Evolutionary conservation across 2,329 filamentous ascomycete genomes (phyloP).

Genomic region (Arthrobotrys conoides): DNA sequence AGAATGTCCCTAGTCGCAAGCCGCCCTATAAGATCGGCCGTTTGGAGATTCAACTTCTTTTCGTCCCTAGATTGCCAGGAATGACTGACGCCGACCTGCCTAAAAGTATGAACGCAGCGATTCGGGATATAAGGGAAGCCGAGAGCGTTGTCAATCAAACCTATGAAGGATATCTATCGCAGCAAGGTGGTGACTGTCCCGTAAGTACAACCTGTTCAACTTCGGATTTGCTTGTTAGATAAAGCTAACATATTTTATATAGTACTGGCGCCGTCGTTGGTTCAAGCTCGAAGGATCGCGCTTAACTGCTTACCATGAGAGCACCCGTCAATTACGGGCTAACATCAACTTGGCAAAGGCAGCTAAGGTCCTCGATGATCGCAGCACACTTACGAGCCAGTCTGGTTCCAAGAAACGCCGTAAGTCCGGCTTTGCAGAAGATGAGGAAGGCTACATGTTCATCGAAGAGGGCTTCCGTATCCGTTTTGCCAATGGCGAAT

Average conservation of each 20-base stretch:
- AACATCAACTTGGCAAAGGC: constrained; percentile 97
- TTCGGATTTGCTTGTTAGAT: not conserved
- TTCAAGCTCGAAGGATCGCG: constrained; percentile 94
- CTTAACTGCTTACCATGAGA: constrained; percentile 95
- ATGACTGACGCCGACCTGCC: constrained; percentile 93
- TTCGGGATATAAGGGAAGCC: constrained; percentile 91
- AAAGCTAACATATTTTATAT: constrained; percentile 67
- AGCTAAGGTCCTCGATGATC: constrained; percentile 92
- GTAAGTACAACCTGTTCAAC: constrained; percentile 74
- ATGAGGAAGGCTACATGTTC: constrained; percentile 99
- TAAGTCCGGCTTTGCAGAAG: constrained; percentile 95
- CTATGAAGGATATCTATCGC: constrained; percentile 91
- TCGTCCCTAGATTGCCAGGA: constrained; percentile 91
- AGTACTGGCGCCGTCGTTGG: constrained; percentile 98
- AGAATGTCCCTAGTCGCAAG: constrained; percentile 79
- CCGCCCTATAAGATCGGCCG: constrained; percentile 98
- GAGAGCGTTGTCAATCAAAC: constrained; percentile 82
- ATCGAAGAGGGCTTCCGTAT: constrained; percentile 99
- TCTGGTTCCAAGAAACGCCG: constrained; percentile 82
- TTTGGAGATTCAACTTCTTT: constrained; percentile 91
- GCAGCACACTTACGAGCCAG: constrained; percentile 83
- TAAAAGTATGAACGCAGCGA: constrained; percentile 98
- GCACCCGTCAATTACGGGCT: constrained; percentile 92
- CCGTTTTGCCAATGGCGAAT: constrained; percentile 96
- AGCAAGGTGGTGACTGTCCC: constrained; percentile 97